phyloP scores from a whole-genome alignment of 805 yeast species.

The Ogataea populi-albae region DNA sequence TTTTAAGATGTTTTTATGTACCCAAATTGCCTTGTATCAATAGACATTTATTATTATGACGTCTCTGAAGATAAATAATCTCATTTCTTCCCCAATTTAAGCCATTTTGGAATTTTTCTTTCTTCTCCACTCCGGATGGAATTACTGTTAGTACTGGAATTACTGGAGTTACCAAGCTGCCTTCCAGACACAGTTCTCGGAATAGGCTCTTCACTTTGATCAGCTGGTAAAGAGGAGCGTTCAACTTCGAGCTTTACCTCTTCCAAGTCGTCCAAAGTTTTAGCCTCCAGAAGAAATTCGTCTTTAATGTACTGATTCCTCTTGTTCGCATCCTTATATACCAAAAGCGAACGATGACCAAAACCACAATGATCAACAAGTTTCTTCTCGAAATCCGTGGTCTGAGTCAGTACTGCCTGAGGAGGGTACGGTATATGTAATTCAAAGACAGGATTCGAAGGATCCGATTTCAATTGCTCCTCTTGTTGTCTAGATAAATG shows the following conservation, averaged over 20 bases:
- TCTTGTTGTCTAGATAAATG: slow-evolving; percentile 32
- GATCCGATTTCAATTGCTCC: slow-evolving; percentile 20
- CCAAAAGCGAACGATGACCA: slow-evolving; percentile 34
- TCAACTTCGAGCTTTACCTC: slow-evolving; percentile 23
- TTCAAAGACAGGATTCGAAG: slow-evolving; percentile 20
- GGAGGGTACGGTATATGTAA: slow-evolving; percentile 51
- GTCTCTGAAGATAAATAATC: too few species aligned
- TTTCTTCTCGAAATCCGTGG: slow-evolving; percentile 24
- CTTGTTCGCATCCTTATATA: slow-evolving; percentile 20
- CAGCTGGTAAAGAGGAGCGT: slow-evolving; percentile 5
- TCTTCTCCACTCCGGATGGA: too few species aligned
- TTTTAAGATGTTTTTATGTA: too few species aligned
- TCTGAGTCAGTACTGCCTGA: slow-evolving; percentile 23
- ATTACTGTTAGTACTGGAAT: neutral
- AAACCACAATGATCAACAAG: slow-evolving; percentile 40
- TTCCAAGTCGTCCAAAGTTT: slow-evolving; percentile 24
- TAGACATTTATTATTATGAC: too few species aligned
- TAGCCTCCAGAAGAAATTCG: slow-evolving; percentile 23
- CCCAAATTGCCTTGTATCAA: too few species aligned
- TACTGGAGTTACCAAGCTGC: neutral
- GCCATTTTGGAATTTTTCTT: slow-evolving; percentile 34
- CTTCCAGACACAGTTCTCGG: neutral
- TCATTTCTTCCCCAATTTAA: slow-evolving; percentile 30
- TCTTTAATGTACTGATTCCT: slow-evolving; percentile 24
- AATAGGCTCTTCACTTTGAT: neutral